phyloP scores from a whole-genome alignment of 805 yeast genomes.

The Kodamaea laetipori region DNA sequence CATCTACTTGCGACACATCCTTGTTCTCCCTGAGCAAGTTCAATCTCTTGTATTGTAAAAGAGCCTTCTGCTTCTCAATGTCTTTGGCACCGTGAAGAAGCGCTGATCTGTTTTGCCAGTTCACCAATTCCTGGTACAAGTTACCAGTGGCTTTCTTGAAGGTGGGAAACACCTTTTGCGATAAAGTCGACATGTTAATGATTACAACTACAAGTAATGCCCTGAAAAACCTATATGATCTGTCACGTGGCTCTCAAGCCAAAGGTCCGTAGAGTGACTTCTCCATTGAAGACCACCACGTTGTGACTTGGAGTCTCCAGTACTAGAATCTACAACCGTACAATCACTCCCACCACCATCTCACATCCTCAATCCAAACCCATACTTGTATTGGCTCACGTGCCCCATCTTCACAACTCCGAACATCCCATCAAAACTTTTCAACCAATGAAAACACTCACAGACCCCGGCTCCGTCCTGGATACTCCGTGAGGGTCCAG shows the following conservation, averaged over 20 bases:
- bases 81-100: conserved; percentile 43
- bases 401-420: conserved; percentile 2
- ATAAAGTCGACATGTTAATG: conserved; percentile 10
- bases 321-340: neutral
- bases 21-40: conserved; percentile 42
- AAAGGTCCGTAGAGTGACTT: no score
- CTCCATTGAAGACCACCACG: no score
- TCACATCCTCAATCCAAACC: neutral
- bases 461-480: no score
- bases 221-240: no score
- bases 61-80: conserved; percentile 46
- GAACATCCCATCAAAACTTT: conserved; percentile 4
- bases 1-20: conserved; percentile 37
- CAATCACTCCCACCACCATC: neutral
- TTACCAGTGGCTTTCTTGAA: conserved; percentile 22
- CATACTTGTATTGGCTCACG: neutral
- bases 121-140: conserved; percentile 43
- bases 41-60: conserved; percentile 50
- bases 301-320: neutral
- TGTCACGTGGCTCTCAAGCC: no score
- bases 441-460: neutral
- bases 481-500: no score
- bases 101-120: conserved; percentile 37
- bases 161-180: conserved; percentile 12
- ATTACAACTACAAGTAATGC: neutral